Conservation (phyloP, 2,329 filamentous ascomycete species). For the Pseudocercospora vitis region DNA sequence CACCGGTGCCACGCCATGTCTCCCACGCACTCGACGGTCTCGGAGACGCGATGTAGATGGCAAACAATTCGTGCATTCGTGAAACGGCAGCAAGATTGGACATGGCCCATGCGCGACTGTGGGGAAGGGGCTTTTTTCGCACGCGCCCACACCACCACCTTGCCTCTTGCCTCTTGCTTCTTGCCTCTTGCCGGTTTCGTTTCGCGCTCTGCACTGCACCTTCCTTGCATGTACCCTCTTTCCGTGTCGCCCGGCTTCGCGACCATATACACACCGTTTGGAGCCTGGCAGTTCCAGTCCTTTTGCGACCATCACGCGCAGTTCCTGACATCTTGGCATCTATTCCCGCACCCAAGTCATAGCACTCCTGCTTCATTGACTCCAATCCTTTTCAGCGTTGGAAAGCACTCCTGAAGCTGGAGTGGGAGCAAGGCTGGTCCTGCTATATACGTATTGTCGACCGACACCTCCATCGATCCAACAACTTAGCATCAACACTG, state of each 20-base stretch:
- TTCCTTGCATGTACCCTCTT: too few relatives aligned
- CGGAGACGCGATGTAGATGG: too few relatives aligned
- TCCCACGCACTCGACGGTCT: too few relatives aligned
- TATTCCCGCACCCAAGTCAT: not conserved
- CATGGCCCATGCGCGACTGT: too few relatives aligned
- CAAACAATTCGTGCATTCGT: too few relatives aligned
- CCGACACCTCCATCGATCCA: too few relatives aligned
- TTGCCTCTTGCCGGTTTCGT: not conserved
- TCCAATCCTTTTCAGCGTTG: too few relatives aligned
- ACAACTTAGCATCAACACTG: too few relatives aligned
- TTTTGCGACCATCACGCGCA: not conserved
- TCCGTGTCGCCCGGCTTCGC: slow-evolving; percentile 1
- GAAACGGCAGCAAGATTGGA: too few relatives aligned
- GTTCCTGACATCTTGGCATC: not conserved
- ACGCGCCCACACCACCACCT: too few relatives aligned
- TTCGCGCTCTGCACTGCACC: not conserved
- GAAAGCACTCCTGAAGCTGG: slow-evolving; percentile 3
- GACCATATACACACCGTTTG: not conserved
- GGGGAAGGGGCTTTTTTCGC: too few relatives aligned
- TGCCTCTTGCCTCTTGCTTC: not conserved
- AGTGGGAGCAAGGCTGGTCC: not conserved
- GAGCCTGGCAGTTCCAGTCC: not conserved
- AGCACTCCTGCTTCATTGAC: not conserved
- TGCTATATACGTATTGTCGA: slow-evolving; percentile 2
- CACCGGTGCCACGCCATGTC: too few relatives aligned